Base-by-base conservation (phyloP, 345 rosid species). In the Schrenkiella parvula region DNA sequence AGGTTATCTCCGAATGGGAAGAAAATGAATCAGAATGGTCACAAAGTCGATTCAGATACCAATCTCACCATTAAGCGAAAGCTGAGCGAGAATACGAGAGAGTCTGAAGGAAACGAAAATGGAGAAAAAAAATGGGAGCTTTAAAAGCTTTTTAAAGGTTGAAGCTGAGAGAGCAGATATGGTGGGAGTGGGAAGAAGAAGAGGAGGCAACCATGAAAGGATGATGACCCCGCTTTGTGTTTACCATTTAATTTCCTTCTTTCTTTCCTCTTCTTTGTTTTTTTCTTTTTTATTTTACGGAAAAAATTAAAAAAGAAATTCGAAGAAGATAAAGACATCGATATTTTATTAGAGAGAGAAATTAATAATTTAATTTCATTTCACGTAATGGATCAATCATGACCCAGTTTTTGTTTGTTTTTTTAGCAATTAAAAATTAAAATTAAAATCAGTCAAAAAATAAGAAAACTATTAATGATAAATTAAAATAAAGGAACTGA, bases 151-250 rank as follows among this genome's bases (percentile, higher is more conserved):
- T 70, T 47, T 18, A 18, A 38, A 60, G 68, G 31, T 55, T 38
- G 71, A 39, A 39, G 44, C 32, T 28, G 72, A 77, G 70, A 71
- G 54, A 56, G 67, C 26, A 78, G 79, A 70, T 26, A 65, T 39
- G 75, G 75, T 69, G 83, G 0, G 64, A 34, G 76, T 75, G 64
- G 47, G 64, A 25, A 66, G 35, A 34, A 61, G 65, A 35, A 60
- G 79, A 52, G 10, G 76, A 66, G 66, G 78, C 39, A 47, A 62
- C 79, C 74, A 68, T 75, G 79, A 61, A 76, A 70, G 31, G 69
- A 71, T 51, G 52, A 72, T 61, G 37, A 68, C 52, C 71, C 41
- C 37, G 72, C 55, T 71, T 76, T 9, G 28, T 21, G 53, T 50
- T 22, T 42, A 42, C 19, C 71, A 57, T 58, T 35, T 59, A 26